These are phyloP conservation scores for Pugionium dolabratum DNA, from an alignment of 345 rosid genomes.

Conservation along the genomic window DNA sequence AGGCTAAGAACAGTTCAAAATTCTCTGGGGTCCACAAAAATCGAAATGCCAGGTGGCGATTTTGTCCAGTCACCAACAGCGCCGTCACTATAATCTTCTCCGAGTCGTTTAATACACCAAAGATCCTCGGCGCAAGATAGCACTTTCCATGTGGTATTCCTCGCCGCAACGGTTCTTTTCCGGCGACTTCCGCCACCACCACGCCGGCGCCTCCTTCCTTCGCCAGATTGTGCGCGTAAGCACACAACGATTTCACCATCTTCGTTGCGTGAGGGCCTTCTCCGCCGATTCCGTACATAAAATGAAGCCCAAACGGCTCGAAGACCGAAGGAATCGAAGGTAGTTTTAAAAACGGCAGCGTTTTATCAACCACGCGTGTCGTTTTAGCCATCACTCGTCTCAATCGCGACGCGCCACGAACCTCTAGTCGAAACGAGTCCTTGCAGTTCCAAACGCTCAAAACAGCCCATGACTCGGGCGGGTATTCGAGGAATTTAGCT, in stretches of 20 bases:
- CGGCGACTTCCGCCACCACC: constrained; percentile 82
- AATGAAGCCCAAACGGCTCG: constrained; percentile 75
- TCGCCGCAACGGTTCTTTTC: constrained; percentile 59
- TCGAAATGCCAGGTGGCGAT: constrained; percentile 72
- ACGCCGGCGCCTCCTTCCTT: constrained; percentile 66
- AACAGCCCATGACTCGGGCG: constrained; percentile 92
- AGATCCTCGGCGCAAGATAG: constrained; percentile 74
- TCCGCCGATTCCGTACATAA: constrained; percentile 86
- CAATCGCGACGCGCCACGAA: constrained; percentile 70
- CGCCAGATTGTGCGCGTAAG: constrained; percentile 86
- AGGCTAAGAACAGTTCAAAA: constrained; percentile 36
- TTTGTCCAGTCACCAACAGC: constrained; percentile 90
- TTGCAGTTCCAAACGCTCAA: constrained; percentile 89
- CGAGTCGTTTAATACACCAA: constrained; percentile 93
- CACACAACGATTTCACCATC: constrained; percentile 60
- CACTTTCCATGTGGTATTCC: constrained; percentile 87
- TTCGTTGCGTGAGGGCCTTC: constrained; percentile 73
- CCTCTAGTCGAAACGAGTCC: constrained; percentile 74
- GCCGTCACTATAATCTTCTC: constrained; percentile 75
- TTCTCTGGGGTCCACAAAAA: constrained; percentile 98
- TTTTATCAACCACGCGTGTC: constrained; percentile 68
- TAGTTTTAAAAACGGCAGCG: constrained; percentile 70
- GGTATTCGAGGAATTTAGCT: constrained; percentile 58
- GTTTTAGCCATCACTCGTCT: constrained; percentile 61
- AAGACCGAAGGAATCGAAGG: constrained; percentile 89